A percentile compares a stretch with the other conserved stretches of the same genome.
phyloP scores from a whole-genome alignment of 495 filamentous ascomycete species.

The Xylaria longipes region DNA sequence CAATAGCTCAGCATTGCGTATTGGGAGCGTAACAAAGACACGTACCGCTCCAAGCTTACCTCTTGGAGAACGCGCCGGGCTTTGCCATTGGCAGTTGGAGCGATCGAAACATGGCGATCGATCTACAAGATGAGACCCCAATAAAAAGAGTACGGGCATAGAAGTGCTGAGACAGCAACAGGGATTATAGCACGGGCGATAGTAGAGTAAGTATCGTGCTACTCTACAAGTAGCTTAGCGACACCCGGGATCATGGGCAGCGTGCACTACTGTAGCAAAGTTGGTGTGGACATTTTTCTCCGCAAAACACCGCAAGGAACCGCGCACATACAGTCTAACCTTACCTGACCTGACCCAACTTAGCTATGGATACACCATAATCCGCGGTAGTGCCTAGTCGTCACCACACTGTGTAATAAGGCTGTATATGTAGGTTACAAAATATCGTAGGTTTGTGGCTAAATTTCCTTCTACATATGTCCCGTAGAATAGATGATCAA shows the following conservation, averaged over 20 bases:
- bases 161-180: background rate
- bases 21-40: background rate
- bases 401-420: background rate
- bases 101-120: constrained; percentile 7
- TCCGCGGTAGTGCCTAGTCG: background rate
- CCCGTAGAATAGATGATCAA: background rate
- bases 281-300: background rate
- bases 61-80: background rate
- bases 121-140: background rate
- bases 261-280: background rate
- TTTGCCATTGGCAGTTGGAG: background rate
- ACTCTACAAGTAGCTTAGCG: background rate
- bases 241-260: background rate
- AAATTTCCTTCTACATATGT: background rate
- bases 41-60: background rate
- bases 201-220: background rate
- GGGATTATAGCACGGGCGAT: background rate
- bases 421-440: too few species aligned
- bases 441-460: too few species aligned
- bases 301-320: background rate
- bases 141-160: background rate
- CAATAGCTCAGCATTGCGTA: constrained; percentile 20
- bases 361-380: background rate
- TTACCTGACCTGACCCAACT: too few species aligned
- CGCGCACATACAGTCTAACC: too few species aligned